phyloP scores from a whole-genome alignment of 495 filamentous ascomycete genomes.

The Mytilinidion resinicola region DNA sequence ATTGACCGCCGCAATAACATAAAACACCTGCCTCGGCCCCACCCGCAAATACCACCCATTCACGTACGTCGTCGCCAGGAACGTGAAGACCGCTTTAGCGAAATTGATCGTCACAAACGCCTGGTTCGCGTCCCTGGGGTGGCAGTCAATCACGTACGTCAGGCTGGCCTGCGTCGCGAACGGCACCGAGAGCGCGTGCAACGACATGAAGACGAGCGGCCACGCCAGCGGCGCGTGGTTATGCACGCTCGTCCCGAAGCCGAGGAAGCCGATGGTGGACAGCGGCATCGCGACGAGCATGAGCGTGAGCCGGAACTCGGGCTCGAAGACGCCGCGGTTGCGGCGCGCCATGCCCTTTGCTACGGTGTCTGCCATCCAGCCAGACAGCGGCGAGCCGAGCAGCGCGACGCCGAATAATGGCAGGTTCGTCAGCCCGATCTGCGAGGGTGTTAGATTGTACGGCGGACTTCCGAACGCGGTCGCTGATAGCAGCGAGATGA shows the following conservation, averaged over 20 bases:
- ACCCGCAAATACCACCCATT: conserved; percentile 29
- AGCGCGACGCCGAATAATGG: conserved; percentile 85
- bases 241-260: conserved; percentile 84
- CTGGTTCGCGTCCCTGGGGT: conserved; percentile 90
- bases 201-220: conserved; percentile 85
- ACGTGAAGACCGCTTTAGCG: conserved; percentile 62
- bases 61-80: conserved; percentile 31
- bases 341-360: conserved; percentile 69
- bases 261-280: conserved; percentile 80
- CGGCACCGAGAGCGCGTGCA: conserved; percentile 88
- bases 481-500: conserved; percentile 77
- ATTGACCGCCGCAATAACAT: conserved; percentile 30
- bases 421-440: conserved; percentile 82
- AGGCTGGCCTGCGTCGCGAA: conserved; percentile 91
- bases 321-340: conserved; percentile 94
- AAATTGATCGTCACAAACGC: conserved; percentile 93
- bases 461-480: conserved; percentile 60
- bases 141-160: conserved; percentile 90
- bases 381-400: conserved; percentile 83
- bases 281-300: conserved; percentile 82
- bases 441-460: conserved; percentile 73
- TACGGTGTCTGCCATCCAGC: conserved; percentile 79
- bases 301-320: conserved; percentile 80
- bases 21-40: conserved; percentile 28
- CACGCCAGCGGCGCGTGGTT: conserved; percentile 78